Conservation (phyloP, 768 basidiomycete species). For the Calocera viscosa region DNA sequence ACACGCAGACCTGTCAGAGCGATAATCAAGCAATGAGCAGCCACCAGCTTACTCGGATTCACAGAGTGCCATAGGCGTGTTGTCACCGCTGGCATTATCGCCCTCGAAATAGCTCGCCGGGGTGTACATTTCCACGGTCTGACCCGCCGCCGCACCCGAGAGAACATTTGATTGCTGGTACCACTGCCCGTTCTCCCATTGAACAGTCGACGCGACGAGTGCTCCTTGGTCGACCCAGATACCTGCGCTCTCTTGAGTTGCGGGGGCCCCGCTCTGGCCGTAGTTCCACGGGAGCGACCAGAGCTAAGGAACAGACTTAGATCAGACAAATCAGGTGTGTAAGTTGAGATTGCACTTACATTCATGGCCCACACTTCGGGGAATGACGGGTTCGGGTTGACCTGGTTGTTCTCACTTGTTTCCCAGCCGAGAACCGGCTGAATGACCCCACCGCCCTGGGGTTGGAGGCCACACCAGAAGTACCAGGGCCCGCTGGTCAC, state of each 20-base stretch:
- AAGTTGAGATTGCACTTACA: not conserved
- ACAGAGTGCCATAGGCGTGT: not conserved
- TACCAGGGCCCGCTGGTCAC: conserved; percentile 2
- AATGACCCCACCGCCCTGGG: conserved; percentile 6
- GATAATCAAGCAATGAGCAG: no score
- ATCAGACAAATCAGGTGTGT: not conserved
- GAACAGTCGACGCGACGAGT: not conserved
- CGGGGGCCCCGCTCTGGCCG: not conserved
- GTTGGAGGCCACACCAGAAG: not conserved
- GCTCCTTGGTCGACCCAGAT: conserved; percentile 7
- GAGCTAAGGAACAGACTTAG: not conserved
- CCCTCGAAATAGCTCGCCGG: not conserved
- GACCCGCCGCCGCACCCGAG: conserved; percentile 1
- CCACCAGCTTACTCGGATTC: not conserved
- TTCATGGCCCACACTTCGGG: conserved; percentile 6
- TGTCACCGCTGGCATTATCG: not conserved
- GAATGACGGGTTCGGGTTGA: conserved; percentile 6
- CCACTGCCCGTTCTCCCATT: not conserved
- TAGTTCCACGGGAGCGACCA: not conserved
- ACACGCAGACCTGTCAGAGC: not conserved
- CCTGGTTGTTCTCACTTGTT: not conserved
- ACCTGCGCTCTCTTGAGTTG: not conserved
- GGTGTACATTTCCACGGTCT: not conserved
- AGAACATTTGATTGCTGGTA: not conserved
- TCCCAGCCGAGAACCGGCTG: conserved; percentile 7